These are phyloP conservation scores for Ajuga reptans DNA, from an alignment of 305 asterid species.

Conservation along the genomic window DNA sequence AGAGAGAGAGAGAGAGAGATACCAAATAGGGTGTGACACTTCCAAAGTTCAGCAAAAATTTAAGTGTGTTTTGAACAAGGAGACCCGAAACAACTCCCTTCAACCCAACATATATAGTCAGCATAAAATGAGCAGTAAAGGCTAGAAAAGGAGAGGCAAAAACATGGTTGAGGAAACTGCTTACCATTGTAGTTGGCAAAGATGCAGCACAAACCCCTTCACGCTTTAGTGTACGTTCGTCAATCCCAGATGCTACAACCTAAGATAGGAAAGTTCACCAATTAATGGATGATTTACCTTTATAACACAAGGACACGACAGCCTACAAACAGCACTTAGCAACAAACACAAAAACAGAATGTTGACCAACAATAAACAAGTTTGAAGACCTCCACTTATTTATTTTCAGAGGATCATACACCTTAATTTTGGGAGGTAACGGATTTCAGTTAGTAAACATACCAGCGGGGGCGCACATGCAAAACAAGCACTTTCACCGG, in stretches of 20 bases:
- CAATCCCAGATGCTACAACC: constrained; percentile 98
- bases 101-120: constrained; percentile 26
- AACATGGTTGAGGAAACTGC: constrained; percentile 1
- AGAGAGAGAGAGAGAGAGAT: constrained; percentile 22
- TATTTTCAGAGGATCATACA: not conserved
- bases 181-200: constrained; percentile 92
- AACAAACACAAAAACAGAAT: not conserved
- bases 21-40: constrained; percentile 88
- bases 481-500: constrained; percentile 97
- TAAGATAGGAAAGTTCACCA: constrained; percentile 22
- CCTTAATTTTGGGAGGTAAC: not conserved
- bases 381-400: not conserved
- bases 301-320: constrained; percentile 5
- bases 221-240: constrained; percentile 88
- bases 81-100: constrained; percentile 97
- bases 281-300: not conserved
- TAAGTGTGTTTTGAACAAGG: constrained; percentile 87
- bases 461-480: constrained; percentile 99
- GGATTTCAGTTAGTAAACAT: constrained; percentile 25
- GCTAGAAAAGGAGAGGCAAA: not conserved
- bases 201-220: constrained; percentile 99
- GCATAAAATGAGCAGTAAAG: not conserved
- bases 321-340: constrained; percentile 3
- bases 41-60: constrained; percentile 82
- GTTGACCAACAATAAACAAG: constrained; percentile 1